Base-by-base conservation (phyloP, 1,139 yeast species). In the Candida sojae region DNA sequence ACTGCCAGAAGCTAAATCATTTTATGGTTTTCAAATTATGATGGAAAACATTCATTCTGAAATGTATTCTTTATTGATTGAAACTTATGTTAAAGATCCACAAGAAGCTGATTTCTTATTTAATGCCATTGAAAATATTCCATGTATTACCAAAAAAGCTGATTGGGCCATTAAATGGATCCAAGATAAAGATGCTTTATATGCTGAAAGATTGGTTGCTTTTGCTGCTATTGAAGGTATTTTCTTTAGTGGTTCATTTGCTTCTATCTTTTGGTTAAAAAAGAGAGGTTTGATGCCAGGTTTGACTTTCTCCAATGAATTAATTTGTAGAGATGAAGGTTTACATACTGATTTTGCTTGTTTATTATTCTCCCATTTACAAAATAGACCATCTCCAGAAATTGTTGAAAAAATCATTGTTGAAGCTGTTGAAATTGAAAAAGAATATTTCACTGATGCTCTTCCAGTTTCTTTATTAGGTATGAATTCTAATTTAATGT, bases 151-250 rank as follows among this genome's bases (percentile, higher is more conserved):
- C 73, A 89, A 88, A 79, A 95, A 95, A 81, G 97, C 98, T 52
- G 96, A 91, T 59, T 93, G 98, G 97, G 97, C 98, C 46, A 76
- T 92, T 67, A 83, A 95, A 75, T 93, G 99, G 99, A 93, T 93
- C 65, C 75, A 82, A 54, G 96, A 91, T 66, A 80, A 84, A 33
- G 86, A 86, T 49, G 96, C 97, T 17, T 79, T 92, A 57, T 93
- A 88, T 64, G 97, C 86, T 59, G 98, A 93, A 79, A 87, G 99
- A 71, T 80, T 93, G 61, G 96, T 95, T 56, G 99, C 99, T 17
- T 93, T 93, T 66, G 99, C 99, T 53, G 99, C 99, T 53, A 97
- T 93, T 53, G 99, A 93, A 76, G 99, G 99, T 75, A 89, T 95
- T 59, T 93, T 93, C 83, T 92, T 93, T 79, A 85, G 96, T 48